phyloP scores from a whole-genome alignment of 257 asterid genomes.

The Scutellaria galericulata region DNA sequence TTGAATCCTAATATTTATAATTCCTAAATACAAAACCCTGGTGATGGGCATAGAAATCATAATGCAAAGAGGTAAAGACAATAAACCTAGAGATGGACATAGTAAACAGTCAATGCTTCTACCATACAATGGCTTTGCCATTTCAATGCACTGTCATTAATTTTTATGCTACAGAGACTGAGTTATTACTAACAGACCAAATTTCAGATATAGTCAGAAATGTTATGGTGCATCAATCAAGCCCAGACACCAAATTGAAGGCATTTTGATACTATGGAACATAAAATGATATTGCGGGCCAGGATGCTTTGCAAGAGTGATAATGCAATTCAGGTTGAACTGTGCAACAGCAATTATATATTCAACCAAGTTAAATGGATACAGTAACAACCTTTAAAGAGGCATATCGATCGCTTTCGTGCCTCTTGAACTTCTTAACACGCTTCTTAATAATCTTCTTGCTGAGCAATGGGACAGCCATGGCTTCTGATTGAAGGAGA shows the following conservation, averaged over 20 bases:
- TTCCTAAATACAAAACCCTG: too few relatives aligned
- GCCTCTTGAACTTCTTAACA: constrained; percentile 51
- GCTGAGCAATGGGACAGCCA: constrained; percentile 51
- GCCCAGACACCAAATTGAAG: background rate
- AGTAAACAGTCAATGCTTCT: background rate
- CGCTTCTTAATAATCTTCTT: constrained; percentile 54
- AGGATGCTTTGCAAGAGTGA: background rate
- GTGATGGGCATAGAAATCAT: too few relatives aligned
- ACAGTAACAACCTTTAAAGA: constrained; percentile 43
- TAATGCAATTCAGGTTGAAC: background rate
- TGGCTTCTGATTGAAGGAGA: constrained; percentile 34
- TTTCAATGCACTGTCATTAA: background rate
- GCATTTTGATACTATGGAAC: background rate
- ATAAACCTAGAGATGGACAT: background rate
- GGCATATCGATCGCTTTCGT: constrained; percentile 45
- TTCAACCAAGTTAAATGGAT: background rate
- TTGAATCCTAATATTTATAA: too few relatives aligned
- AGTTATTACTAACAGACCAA: background rate
- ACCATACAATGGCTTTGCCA: background rate
- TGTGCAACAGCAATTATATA: background rate
- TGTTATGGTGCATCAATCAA: background rate
- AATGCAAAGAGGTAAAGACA: background rate
- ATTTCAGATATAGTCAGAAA: background rate
- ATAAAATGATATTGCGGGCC: background rate
- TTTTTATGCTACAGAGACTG: too few relatives aligned